Evolutionary conservation across 2,329 filamentous ascomycete species (phyloP).

Genomic region (Escovopsis sp.): DNA sequence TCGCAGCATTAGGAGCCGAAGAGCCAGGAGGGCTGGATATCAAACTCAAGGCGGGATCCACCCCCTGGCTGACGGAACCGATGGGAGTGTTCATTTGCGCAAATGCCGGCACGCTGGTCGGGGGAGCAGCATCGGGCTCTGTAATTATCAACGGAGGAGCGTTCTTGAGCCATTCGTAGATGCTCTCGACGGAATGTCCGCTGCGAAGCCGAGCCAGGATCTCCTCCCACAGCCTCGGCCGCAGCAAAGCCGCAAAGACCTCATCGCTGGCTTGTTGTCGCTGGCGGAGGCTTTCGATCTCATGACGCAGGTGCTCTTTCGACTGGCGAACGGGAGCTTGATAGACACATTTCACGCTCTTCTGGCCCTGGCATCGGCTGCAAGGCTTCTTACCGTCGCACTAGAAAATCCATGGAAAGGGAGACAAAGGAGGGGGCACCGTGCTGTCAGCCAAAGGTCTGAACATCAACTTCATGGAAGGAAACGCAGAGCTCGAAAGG

Average conservation of each 20-base stretch:
- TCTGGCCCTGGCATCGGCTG: slow-evolving; percentile 38
- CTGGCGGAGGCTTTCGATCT: slow-evolving; percentile 42
- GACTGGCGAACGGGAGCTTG: slow-evolving; percentile 49
- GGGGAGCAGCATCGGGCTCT: background rate
- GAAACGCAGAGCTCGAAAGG: background rate
- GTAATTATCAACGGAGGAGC: background rate
- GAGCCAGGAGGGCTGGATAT: slow-evolving; percentile 11
- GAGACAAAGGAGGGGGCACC: background rate
- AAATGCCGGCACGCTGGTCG: slow-evolving; percentile 14
- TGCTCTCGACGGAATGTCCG: slow-evolving; percentile 38
- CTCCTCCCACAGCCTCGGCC: slow-evolving; percentile 37
- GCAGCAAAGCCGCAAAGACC: slow-evolving; percentile 38
- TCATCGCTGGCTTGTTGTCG: slow-evolving; percentile 40
- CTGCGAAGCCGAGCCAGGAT: slow-evolving; percentile 37
- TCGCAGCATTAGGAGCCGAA: slow-evolving; percentile 17
- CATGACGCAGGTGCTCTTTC: slow-evolving; percentile 44
- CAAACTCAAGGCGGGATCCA: slow-evolving; percentile 15
- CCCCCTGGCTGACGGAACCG: slow-evolving; percentile 3
- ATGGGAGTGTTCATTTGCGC: slow-evolving; percentile 7
- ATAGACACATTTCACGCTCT: slow-evolving; percentile 43
- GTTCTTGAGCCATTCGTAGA: slow-evolving; percentile 38
- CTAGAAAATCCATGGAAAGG: slow-evolving; percentile 16
- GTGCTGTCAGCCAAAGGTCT: no score
- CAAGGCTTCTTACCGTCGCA: slow-evolving; percentile 46
- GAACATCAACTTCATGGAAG: background rate